phyloP scores from a whole-genome alignment of 495 filamentous ascomycete species.

The Usnea hakonensis region DNA sequence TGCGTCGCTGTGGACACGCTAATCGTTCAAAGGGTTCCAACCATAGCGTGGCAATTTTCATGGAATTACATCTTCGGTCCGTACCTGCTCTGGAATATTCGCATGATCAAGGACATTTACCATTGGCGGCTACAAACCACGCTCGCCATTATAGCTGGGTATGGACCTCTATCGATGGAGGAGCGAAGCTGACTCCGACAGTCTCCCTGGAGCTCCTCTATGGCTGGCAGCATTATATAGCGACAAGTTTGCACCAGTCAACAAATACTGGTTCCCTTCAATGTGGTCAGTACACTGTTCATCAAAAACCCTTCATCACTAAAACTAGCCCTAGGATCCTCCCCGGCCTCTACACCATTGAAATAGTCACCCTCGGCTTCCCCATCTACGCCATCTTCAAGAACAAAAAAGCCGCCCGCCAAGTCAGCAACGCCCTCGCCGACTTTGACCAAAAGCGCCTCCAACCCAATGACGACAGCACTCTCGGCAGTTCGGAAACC shows the following conservation, averaged over 20 bases:
- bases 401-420: slow-evolving; percentile 4
- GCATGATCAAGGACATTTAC: slow-evolving; percentile 53
- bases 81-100: slow-evolving; percentile 36
- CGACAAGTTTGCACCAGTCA: slow-evolving; percentile 45
- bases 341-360: slow-evolving; percentile 45
- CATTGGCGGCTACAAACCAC: slow-evolving; percentile 59
- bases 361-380: slow-evolving; percentile 46
- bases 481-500: slow-evolving; percentile 10
- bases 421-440: slow-evolving; percentile 37
- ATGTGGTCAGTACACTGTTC: slow-evolving; percentile 39
- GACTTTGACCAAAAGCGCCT: slow-evolving; percentile 31
- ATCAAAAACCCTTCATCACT: neutral
- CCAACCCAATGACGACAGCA: slow-evolving; percentile 26
- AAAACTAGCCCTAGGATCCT: slow-evolving; percentile 35
- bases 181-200: slow-evolving; percentile 21
- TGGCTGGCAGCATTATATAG: slow-evolving; percentile 56
- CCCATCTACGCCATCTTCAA: slow-evolving; percentile 48
- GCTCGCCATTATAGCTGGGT: slow-evolving; percentile 49
- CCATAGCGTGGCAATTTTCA: slow-evolving; percentile 51
- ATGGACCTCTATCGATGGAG: slow-evolving; percentile 16
- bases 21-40: slow-evolving; percentile 39
- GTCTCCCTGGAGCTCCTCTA: slow-evolving; percentile 55
- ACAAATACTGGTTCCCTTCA: slow-evolving; percentile 44
- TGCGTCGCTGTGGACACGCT: slow-evolving; percentile 5
- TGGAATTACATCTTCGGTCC: slow-evolving; percentile 55